Conservation (phyloP, 331 rosid genomes). For the Malus hybrid region DNA sequence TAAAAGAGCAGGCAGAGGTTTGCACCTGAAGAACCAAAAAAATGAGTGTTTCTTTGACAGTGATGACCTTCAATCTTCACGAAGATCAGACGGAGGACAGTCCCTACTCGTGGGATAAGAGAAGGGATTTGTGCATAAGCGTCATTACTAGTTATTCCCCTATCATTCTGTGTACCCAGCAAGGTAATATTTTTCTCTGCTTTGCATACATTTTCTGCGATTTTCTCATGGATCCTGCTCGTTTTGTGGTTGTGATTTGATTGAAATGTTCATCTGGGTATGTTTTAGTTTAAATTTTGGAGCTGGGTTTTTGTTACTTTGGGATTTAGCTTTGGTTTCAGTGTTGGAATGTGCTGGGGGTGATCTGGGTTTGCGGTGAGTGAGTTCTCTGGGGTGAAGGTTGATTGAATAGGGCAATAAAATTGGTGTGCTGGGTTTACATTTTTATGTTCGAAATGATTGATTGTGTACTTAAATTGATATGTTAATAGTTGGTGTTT, state of each 20-base stretch:
- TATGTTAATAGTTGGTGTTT: conserved; percentile 6
- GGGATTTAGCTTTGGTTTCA: conserved; percentile 10
- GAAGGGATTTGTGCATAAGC: conserved; percentile 82
- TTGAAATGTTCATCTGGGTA: too few species aligned
- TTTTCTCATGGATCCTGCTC: conserved; percentile 23
- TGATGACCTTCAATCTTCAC: conserved; percentile 91
- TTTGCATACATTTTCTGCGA: not conserved
- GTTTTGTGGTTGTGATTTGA: too few species aligned
- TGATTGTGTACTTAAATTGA: conserved; percentile 14
- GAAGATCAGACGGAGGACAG: conserved; percentile 81
- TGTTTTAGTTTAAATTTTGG: conserved; percentile 2
- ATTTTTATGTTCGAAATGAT: not conserved
- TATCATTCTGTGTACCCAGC: conserved; percentile 85
- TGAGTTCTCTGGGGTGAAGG: not conserved
- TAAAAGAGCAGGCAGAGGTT: conserved; percentile 1
- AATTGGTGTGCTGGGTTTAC: not conserved
- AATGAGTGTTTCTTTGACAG: conserved; percentile 88
- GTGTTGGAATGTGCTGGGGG: not conserved
- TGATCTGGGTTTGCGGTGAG: not conserved
- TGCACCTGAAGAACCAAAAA: conserved; percentile 2
- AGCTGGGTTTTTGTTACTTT: conserved; percentile 19
- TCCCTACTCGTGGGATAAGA: conserved; percentile 94
- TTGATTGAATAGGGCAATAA: not conserved
- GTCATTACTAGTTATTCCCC: conserved; percentile 84
- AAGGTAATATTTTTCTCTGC: conserved; percentile 33